Conservation (phyloP, 164 flowering plant species). For the Berberis thunbergii region DNA sequence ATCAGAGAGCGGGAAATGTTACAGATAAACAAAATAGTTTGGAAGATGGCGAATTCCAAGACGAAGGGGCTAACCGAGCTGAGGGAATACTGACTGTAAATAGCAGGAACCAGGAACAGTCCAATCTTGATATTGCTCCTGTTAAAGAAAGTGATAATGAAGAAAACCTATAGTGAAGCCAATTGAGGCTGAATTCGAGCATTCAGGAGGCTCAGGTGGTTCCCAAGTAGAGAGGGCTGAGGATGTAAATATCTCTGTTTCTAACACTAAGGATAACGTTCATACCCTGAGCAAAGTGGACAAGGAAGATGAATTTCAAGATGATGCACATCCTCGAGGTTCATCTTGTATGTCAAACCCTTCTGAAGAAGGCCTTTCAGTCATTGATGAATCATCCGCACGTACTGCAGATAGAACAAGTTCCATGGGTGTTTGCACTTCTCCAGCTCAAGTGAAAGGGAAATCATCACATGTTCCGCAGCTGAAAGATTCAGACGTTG, state of each 20-base stretch:
- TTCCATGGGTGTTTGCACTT: slow-evolving; percentile 12
- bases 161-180: slow-evolving; percentile 14
- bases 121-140: slow-evolving; percentile 12
- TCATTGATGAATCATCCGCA: slow-evolving; percentile 8
- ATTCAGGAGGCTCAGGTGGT: slow-evolving; percentile 8
- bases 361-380: slow-evolving; percentile 6
- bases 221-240: slow-evolving; percentile 1
- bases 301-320: slow-evolving; percentile 7
- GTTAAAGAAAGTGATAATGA: slow-evolving; percentile 12
- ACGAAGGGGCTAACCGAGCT: slow-evolving; percentile 9
- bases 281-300: slow-evolving; percentile 4
- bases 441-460: slow-evolving; percentile 8
- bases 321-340: slow-evolving; percentile 1
- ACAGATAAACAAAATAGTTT: slow-evolving; percentile 15
- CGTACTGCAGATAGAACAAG: slow-evolving; percentile 2
- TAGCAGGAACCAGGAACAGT: slow-evolving; percentile 14
- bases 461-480: slow-evolving; percentile 13
- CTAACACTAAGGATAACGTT: slow-evolving; percentile 7
- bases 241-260: slow-evolving; percentile 2
- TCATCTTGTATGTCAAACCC: slow-evolving; percentile 3
- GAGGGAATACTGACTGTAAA: slow-evolving; percentile 10
- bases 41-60: slow-evolving; percentile 9
- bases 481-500: slow-evolving; percentile 14
- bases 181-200: slow-evolving; percentile 13
- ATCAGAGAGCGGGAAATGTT: slow-evolving; percentile 15